Percentiles rank a stretch among this genome's conserved stretches.
Evolutionary conservation across 2,329 filamentous ascomycete species (phyloP).

Genomic region (Stemphylium vesicarium): DNA sequence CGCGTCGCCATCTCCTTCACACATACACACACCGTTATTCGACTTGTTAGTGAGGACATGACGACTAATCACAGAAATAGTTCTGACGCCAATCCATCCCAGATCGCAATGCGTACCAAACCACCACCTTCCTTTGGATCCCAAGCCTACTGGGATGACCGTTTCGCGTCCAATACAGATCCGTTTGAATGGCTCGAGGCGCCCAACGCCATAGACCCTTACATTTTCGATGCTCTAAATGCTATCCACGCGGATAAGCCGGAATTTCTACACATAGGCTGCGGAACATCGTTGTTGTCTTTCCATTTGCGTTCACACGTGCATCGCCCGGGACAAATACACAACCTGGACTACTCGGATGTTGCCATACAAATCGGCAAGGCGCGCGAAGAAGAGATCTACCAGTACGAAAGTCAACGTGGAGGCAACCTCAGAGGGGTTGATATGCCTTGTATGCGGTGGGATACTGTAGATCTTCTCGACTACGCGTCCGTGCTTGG

Average conservation of each 20-base stretch:
- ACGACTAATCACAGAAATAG: slow-evolving; percentile 4
- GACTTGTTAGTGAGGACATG: slow-evolving; percentile 1
- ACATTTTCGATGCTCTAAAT: slow-evolving; percentile 32
- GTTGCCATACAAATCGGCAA: slow-evolving; percentile 44
- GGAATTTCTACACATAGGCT: slow-evolving; percentile 48
- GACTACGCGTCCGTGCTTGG: slow-evolving; percentile 40
- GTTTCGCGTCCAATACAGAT: slow-evolving; percentile 42
- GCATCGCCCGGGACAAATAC: slow-evolving; percentile 37
- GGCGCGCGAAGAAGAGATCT: slow-evolving; percentile 36
- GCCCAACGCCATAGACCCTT: slow-evolving; percentile 37
- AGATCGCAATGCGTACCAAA: slow-evolving; percentile 5
- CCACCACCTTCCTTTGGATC: slow-evolving; percentile 43
- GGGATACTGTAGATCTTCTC: slow-evolving; percentile 45
- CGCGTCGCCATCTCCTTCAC: no score
- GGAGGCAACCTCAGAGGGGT: background rate
- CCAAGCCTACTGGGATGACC: slow-evolving; percentile 47
- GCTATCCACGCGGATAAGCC: slow-evolving; percentile 19
- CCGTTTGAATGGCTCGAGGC: slow-evolving; percentile 50
- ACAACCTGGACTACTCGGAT: slow-evolving; percentile 49
- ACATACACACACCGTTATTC: background rate
- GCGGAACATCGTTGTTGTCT: slow-evolving; percentile 48
- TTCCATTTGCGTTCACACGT: slow-evolving; percentile 46
- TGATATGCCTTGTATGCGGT: slow-evolving; percentile 30
- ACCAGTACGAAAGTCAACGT: slow-evolving; percentile 10
- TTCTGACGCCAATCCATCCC: background rate